A percentile compares a stretch with the other conserved stretches of the same genome.
Evolutionary conservation across 495 filamentous ascomycete species (phyloP).

Genomic region (Wilcoxina mikolae): DNA sequence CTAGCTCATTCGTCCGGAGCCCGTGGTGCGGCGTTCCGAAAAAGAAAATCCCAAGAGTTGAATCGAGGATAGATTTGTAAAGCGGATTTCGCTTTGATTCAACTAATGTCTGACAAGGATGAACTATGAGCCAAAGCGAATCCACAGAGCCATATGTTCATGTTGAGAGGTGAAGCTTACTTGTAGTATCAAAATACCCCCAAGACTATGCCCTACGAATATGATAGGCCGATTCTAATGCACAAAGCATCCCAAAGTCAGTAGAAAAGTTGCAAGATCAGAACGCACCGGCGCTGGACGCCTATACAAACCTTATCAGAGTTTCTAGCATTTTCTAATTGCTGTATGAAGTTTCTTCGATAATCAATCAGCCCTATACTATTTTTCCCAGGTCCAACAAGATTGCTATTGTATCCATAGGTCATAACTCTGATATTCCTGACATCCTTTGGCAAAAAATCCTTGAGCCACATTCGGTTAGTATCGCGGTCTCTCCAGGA

Average conservation of each 20-base stretch:
- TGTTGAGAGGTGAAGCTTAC: too few relatives aligned
- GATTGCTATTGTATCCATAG: constrained; percentile 29
- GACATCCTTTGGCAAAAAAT: constrained; percentile 27
- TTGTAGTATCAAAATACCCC: constrained; percentile 28
- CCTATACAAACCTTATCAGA: constrained; percentile 16
- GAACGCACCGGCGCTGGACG: neutral
- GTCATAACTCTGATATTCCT: constrained; percentile 22
- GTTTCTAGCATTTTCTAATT: constrained; percentile 17
- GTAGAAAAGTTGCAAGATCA: too few relatives aligned
- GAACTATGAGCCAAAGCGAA: neutral
- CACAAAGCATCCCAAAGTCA: too few relatives aligned
- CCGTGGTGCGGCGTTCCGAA: constrained; percentile 24
- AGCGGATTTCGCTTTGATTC: constrained; percentile 4
- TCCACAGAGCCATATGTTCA: too few relatives aligned
- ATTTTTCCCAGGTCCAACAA: constrained; percentile 10
- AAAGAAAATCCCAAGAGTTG: constrained; percentile 19
- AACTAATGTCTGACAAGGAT: neutral
- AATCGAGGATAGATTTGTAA: constrained; percentile 4
- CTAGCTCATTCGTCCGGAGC: constrained; percentile 9
- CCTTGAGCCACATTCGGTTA: constrained; percentile 28
- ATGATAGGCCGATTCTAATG: constrained; percentile 25
- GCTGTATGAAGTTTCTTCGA: constrained; percentile 21
- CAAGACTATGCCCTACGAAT: constrained; percentile 30
- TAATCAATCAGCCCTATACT: constrained; percentile 22
- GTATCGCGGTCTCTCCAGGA: constrained; percentile 27